phyloP scores from a whole-genome alignment of 352 stramenopile genomes.

The Peronosclerospora sorghi region DNA sequence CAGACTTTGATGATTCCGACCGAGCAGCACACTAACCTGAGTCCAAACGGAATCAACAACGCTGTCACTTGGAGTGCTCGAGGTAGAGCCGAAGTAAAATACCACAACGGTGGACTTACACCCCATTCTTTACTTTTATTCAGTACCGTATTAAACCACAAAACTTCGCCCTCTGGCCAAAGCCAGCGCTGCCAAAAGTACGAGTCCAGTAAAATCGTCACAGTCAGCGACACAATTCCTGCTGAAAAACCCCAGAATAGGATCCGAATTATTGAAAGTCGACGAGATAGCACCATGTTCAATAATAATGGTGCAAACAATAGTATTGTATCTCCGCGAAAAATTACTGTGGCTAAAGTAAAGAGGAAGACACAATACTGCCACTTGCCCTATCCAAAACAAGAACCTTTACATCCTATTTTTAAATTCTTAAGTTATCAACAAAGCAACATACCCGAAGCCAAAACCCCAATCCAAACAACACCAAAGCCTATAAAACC shows the following conservation, averaged over 20 bases:
- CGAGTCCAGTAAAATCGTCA: slow-evolving; percentile 89
- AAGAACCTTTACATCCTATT: neutral
- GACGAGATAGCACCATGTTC: slow-evolving; percentile 70
- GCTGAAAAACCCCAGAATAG: slow-evolving; percentile 74
- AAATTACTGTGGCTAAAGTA: slow-evolving; percentile 89
- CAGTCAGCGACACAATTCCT: slow-evolving; percentile 47
- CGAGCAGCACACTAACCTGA: slow-evolving; percentile 31
- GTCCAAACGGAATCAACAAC: slow-evolving; percentile 73
- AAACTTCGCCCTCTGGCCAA: slow-evolving; percentile 97
- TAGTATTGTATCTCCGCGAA: slow-evolving; percentile 94
- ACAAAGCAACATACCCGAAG: slow-evolving; percentile 22
- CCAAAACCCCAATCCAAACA: slow-evolving; percentile 55
- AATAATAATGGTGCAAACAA: slow-evolving; percentile 91
- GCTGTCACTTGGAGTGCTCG: slow-evolving; percentile 76
- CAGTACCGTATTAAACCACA: slow-evolving; percentile 94
- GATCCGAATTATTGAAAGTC: slow-evolving; percentile 65
- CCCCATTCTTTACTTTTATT: slow-evolving; percentile 98
- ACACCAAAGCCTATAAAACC: slow-evolving; percentile 35
- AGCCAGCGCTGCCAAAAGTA: slow-evolving; percentile 91
- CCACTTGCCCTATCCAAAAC: slow-evolving; percentile 20
- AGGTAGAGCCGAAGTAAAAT: slow-evolving; percentile 91
- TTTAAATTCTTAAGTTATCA: neutral
- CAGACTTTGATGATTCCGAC: neutral
- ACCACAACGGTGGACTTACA: slow-evolving; percentile 92
- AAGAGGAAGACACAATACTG: slow-evolving; percentile 68